Evolutionary conservation across 2,329 filamentous ascomycete genomes (phyloP).

Genomic region (Colletotrichum sp.): DNA sequence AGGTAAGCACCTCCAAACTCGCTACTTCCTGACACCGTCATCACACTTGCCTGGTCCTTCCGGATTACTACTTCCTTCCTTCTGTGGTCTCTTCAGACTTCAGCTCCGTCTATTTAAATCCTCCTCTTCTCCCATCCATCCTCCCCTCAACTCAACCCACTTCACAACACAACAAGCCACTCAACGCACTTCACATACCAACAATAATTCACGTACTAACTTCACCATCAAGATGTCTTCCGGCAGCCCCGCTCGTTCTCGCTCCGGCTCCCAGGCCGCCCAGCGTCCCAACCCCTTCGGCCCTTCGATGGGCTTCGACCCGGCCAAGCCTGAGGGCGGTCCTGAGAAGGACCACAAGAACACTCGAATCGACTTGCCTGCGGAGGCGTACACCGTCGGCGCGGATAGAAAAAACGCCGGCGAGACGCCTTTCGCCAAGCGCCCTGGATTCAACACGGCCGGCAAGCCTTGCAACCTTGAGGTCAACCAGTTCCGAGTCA

Average conservation of each 20-base stretch:
- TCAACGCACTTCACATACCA: neutral
- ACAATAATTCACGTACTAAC: neutral
- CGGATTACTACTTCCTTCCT: neutral
- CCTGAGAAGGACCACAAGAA: slow-evolving; percentile 37
- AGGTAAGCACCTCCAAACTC: neutral
- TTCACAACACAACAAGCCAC: neutral
- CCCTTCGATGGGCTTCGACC: slow-evolving; percentile 45
- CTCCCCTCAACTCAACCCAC: neutral
- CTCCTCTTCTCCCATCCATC: neutral
- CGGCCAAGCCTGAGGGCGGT: slow-evolving; percentile 38
- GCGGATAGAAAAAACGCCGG: slow-evolving; percentile 24
- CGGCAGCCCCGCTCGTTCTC: neutral
- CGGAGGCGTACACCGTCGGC: slow-evolving; percentile 55
- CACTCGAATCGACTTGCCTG: slow-evolving; percentile 61
- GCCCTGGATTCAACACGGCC: slow-evolving; percentile 62
- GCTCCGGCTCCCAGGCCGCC: slow-evolving; percentile 1
- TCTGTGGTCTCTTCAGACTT: neutral
- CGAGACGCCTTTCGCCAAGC: slow-evolving; percentile 41
- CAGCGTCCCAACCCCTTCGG: slow-evolving; percentile 5
- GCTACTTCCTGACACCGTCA: neutral
- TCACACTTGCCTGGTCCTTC: neutral
- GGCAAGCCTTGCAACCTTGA: slow-evolving; percentile 60
- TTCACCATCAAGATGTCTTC: neutral
- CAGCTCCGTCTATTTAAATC: neutral
- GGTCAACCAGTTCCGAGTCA: slow-evolving; percentile 80